These are phyloP conservation scores for Symmetrospora coprosmae DNA, from an alignment of 768 basidiomycete species.

Conservation along the genomic window DNA sequence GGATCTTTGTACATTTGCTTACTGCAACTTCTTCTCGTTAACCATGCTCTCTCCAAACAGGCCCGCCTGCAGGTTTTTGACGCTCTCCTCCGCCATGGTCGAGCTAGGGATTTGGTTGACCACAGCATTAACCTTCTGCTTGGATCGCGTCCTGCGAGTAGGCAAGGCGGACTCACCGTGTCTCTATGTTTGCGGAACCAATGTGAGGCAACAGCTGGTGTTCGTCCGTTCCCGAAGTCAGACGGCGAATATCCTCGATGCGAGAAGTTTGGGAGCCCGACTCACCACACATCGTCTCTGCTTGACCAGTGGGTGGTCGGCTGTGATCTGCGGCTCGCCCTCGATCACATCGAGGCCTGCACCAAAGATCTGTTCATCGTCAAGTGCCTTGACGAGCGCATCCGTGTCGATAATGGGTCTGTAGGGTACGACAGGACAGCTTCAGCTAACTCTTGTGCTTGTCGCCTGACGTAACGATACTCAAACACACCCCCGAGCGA, in stretches of 20 bases:
- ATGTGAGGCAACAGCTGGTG: slow-evolving; percentile 74
- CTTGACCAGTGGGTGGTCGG: slow-evolving; percentile 65
- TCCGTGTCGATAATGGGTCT: slow-evolving; percentile 69
- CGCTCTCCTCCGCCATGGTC: slow-evolving; percentile 21
- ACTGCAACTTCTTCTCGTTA: slow-evolving; percentile 10
- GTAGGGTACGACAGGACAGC: no score
- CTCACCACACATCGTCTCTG: slow-evolving; percentile 49
- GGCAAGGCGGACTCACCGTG: slow-evolving; percentile 43
- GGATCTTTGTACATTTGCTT: no score
- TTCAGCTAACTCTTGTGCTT: no score
- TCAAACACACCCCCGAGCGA: slow-evolving; percentile 50
- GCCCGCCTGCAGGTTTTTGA: slow-evolving; percentile 24
- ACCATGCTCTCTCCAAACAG: slow-evolving; percentile 19
- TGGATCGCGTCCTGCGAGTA: background rate
- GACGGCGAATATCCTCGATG: background rate
- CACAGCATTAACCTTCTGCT: background rate
- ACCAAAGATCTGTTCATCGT: slow-evolving; percentile 67
- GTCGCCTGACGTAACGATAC: no score
- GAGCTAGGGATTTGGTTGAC: background rate
- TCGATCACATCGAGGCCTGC: slow-evolving; percentile 90
- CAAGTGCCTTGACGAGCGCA: slow-evolving; percentile 66
- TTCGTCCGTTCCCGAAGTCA: slow-evolving; percentile 41
- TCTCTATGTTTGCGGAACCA: slow-evolving; percentile 75
- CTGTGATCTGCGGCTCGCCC: slow-evolving; percentile 60
- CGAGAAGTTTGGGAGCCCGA: background rate